Evolutionary conservation across 306 rosid genomes (phyloP).

Genomic region (Cyamopsis tetragonoloba): DNA sequence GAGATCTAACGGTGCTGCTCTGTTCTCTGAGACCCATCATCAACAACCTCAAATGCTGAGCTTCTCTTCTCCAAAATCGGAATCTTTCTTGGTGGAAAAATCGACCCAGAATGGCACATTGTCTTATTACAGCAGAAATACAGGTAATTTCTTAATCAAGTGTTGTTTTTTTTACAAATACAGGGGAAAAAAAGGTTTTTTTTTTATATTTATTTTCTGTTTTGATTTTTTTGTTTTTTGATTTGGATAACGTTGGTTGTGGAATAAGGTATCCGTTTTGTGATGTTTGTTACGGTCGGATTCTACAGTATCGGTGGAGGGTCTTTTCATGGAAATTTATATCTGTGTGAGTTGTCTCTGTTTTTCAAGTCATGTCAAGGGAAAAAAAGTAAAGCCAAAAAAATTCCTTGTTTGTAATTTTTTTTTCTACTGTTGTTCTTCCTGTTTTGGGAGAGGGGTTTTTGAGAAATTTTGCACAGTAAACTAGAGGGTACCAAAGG

Average conservation of each 20-base stretch:
- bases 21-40: conserved; percentile 45
- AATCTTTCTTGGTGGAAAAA: conserved; percentile 34
- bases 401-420: not conserved
- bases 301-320: conserved; percentile 38
- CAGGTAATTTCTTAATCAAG: conserved; percentile 34
- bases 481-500: conserved; percentile 29
- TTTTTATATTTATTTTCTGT: too few species aligned
- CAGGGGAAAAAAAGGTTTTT: too few species aligned
- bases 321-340: conserved; percentile 74
- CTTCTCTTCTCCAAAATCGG: conserved; percentile 73
- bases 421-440: not conserved
- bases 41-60: conserved; percentile 68
- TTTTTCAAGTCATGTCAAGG: conserved; percentile 57
- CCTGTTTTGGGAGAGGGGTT: conserved; percentile 31
- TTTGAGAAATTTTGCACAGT: conserved; percentile 26
- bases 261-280: conserved; percentile 23
- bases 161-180: not conserved
- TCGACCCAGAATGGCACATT: conserved; percentile 27
- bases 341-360: conserved; percentile 29
- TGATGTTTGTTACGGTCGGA: conserved; percentile 30
- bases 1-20: conserved; percentile 55
- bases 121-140: conserved; percentile 42
- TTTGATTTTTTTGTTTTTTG: not conserved
- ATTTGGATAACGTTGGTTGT: conserved; percentile 2
- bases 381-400: conserved; percentile 9